Percentiles rank a stretch among this genome's conserved stretches.
These are phyloP conservation scores for Nannochloropsis granulata DNA, from an alignment of 108 stramenopile species.

Conservation along the genomic window DNA sequence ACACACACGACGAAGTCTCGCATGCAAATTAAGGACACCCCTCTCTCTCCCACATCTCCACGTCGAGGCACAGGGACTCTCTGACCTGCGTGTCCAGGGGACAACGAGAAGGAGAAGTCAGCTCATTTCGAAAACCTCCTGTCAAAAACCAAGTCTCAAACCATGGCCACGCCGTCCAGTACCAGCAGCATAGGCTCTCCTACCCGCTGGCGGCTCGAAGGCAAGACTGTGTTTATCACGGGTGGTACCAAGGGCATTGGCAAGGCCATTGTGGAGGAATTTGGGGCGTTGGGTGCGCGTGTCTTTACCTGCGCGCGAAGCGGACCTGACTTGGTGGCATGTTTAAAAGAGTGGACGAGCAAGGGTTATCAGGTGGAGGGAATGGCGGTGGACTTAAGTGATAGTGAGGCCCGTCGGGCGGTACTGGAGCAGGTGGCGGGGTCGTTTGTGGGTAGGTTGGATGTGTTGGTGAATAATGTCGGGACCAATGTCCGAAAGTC, in stretches of 20 bases:
- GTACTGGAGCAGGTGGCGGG: slow-evolving; percentile 29
- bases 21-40: too few relatives aligned
- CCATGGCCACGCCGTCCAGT: neutral
- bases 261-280: slow-evolving; percentile 36
- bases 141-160: too few relatives aligned
- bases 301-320: slow-evolving; percentile 24
- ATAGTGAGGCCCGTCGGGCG: slow-evolving; percentile 41
- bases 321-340: neutral
- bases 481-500: slow-evolving; percentile 79
- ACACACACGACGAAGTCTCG: too few relatives aligned
- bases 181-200: neutral
- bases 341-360: slow-evolving; percentile 13
- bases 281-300: slow-evolving; percentile 23
- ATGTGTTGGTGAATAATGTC: slow-evolving; percentile 90
- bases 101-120: too few relatives aligned
- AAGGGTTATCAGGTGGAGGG: slow-evolving; percentile 22
- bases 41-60: too few relatives aligned
- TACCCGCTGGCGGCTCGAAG: slow-evolving; percentile 31
- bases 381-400: slow-evolving; percentile 46
- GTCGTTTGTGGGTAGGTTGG: slow-evolving; percentile 37
- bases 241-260: slow-evolving; percentile 42
- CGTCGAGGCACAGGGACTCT: too few relatives aligned
- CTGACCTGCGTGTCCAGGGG: too few relatives aligned
- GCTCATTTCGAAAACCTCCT: too few relatives aligned
- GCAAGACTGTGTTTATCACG: slow-evolving; percentile 25